These are phyloP conservation scores for Trichosanthes truncata DNA, from an alignment of 306 rosid species.

Conservation along the genomic window DNA sequence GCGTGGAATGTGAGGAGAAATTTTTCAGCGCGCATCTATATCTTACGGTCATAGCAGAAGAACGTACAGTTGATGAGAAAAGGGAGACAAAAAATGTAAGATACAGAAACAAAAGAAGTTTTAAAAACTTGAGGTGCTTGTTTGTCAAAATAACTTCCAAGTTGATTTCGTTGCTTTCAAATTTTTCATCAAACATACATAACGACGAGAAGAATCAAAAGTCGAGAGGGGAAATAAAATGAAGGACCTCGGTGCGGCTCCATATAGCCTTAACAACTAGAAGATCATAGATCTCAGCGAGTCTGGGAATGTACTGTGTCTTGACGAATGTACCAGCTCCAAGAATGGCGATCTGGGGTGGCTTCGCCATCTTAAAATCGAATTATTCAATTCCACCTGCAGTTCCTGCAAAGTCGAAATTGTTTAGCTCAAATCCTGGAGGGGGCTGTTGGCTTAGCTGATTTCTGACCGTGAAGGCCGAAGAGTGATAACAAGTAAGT, in stretches of 20 bases:
- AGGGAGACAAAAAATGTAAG: not conserved
- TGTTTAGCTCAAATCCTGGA: not conserved
- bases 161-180: not conserved
- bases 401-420: not conserved
- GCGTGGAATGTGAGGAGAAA: not conserved
- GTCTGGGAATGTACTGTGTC: constrained; percentile 78
- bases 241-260: constrained; percentile 70
- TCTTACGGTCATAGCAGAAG: not conserved
- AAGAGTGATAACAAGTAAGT: not conserved
- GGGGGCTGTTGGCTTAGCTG: not conserved
- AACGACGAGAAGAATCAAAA: not conserved
- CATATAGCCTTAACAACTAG: constrained; percentile 64
- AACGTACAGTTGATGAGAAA: not conserved
- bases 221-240: not conserved
- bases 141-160: not conserved
- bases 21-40: not conserved
- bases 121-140: not conserved
- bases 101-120: not conserved
- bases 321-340: constrained; percentile 87
- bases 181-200: not conserved
- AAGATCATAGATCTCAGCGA: constrained; percentile 68
- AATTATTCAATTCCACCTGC: not conserved
- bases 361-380: constrained; percentile 31
- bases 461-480: not conserved
- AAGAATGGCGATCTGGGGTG: constrained; percentile 55